Conservation (phyloP, 2,329 filamentous ascomycete genomes). For the Colletotrichum phormii region DNA sequence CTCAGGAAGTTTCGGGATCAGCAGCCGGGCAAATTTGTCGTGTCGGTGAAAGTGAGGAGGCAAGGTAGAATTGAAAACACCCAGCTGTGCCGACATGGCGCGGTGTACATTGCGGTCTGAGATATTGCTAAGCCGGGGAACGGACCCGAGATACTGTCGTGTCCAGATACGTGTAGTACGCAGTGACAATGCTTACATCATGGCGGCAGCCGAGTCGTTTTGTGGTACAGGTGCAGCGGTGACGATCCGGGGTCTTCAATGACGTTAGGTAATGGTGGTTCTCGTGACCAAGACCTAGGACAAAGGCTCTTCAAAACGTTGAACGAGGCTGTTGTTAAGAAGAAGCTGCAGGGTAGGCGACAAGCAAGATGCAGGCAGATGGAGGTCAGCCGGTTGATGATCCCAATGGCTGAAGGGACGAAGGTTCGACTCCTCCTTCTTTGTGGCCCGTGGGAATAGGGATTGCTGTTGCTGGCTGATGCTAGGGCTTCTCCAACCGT, state of each 20-base stretch:
- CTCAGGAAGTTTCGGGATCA: constrained; percentile 30
- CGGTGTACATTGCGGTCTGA: constrained; percentile 21
- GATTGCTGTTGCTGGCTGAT: background rate
- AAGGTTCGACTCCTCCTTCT: background rate
- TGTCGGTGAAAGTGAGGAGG: constrained; percentile 1
- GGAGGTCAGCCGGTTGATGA: constrained; percentile 14
- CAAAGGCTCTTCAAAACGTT: background rate
- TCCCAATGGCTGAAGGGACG: constrained; percentile 1
- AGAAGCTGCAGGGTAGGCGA: background rate
- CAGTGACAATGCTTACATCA: constrained; percentile 29
- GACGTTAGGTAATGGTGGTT: constrained; percentile 17
- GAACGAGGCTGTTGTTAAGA: background rate
- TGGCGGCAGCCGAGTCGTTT: constrained; percentile 7
- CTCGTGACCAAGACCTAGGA: constrained; percentile 1
- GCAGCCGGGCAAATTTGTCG: constrained; percentile 24
- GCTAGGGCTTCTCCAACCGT: constrained; percentile 21
- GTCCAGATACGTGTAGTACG: background rate
- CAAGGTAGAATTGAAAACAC: background rate
- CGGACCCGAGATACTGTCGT: constrained; percentile 3
- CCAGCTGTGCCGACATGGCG: constrained; percentile 1
- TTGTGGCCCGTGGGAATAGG: background rate
- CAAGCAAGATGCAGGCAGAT: constrained; percentile 17
- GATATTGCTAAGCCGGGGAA: constrained; percentile 23
- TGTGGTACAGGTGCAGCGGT: background rate
- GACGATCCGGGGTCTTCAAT: constrained; percentile 17